Evolutionary conservation across 805 yeast genomes (phyloP), one percentile per base, ranked within the genome.

Genomic region (Geotrichum ghanense): DNA sequence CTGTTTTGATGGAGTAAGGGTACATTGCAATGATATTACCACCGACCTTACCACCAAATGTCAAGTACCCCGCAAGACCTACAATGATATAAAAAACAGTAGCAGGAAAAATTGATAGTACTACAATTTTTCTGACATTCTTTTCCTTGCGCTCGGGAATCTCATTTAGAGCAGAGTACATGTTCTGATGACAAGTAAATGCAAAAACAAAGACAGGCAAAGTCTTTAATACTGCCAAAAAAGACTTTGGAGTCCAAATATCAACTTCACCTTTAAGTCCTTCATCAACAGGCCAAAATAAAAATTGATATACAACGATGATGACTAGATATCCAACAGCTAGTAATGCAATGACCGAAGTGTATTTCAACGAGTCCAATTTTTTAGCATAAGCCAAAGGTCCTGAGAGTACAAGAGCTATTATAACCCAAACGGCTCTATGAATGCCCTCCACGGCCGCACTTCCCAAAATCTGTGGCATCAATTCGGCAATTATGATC

Each of bases 201-300:
- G 96, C 95, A 69, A 90, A 89, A 12, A 90, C 90, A 54, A 88
- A 80, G 52, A 89, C 83, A n/a, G 97, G 94, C 60, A 89, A 78
- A 9, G 92, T 78, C 21, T 83, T 72, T 17, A 89, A 70, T n/a
- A 78, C 67, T 14, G 71, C 59, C 6, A 54, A 35, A 6, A 57
- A 6, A 3, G 73, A 62, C 22, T 59, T 56, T 1, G 87, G 86
- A 25, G 62, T 58, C 50, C 77, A 50, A 53, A 70, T 47, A 48
- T 74, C 58, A 45, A 83, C 62, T 0, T 66, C 67, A 0, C 88
- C 89, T 31, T 31, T 31, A 6, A 31, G 17, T 16, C 37, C 16
- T 46, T 68, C 70, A 12, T 67, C 51, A 54, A 55, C 64, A 1
- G 72, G 65, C 31, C 77, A 74, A 17, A 69, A 62, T 1, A 80